Evolutionary conservation across 192 early-diverging fungal genomes (phyloP), one percentile per base, ranked within the genome.

Genomic region (Endogone sp.): DNA sequence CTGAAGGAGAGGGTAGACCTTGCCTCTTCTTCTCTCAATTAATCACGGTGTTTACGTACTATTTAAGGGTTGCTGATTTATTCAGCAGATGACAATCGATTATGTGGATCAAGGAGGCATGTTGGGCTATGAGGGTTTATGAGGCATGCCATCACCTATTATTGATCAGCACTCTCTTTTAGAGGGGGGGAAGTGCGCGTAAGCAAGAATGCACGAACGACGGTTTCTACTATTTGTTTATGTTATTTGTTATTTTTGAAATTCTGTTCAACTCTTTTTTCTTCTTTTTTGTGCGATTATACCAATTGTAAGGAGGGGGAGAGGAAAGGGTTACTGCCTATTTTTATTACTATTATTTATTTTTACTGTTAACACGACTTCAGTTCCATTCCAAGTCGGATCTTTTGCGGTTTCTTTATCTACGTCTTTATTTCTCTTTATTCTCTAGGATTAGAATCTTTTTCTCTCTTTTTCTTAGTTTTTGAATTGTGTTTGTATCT

Each of bases 1-100:
- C 65, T 79, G 26, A 79, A 62, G 31, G 22, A 61, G 63, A 70
- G 71, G 54, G 77, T 75, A 21, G 10, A 25, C 0, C 66, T 11
- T 6, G 59, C 59, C 27, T 8, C 59, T 21, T 6, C 59, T 60
- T 23, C 59, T 28, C 27, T 60, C 22, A 60, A 60, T 28, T 49
- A 6, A 49, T 49, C 16, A 49, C 37, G 37, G 37, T 11, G 37
- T 16, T 49, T 49, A 6, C 37, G 37, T 16, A 49, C 6, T 49
- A 49, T n/a, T 49, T 49, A 60, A 60, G 59, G 22, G 10, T 28
- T 56, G n/a, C 11, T 56, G 55, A 56, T n/a, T 56, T 56, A 56
- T 56, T 56, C n/a, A n/a, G 16, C 37, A 60, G 6, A 60, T 60
- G 59, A 23, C 59, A 10, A 60, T 56, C 59, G 22, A 60, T 60